Percentiles rank a stretch among this genome's conserved stretches.
Evolutionary conservation across 371 early-diverging fungal genomes (phyloP).

Genomic region (Saksenaea oblongispora): DNA sequence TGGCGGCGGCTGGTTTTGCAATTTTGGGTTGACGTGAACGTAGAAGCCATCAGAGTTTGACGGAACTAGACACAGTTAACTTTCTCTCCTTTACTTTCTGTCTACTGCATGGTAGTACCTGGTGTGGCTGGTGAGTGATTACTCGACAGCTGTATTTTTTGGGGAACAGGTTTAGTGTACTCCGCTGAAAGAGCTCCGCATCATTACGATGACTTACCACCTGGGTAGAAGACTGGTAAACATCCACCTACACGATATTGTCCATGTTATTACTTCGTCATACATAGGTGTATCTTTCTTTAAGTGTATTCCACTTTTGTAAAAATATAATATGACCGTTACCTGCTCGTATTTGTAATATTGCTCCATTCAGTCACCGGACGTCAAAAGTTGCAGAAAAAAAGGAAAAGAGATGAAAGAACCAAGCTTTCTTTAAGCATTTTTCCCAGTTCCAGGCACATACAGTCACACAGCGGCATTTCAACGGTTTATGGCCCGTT

Average conservation of each 20-base stretch:
- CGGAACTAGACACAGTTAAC: neutral
- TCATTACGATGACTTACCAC: neutral
- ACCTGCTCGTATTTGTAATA: neutral
- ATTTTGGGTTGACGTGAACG: constrained; percentile 32
- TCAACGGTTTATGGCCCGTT: neutral
- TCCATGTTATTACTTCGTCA: neutral
- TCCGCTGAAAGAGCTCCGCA: neutral
- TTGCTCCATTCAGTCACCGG: neutral
- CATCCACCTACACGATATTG: neutral
- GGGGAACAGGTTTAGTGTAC: neutral
- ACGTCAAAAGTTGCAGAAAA: neutral
- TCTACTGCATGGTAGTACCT: neutral
- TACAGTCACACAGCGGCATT: constrained; percentile 2
- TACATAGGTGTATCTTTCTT: neutral
- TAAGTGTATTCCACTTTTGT: neutral
- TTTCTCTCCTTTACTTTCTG: neutral
- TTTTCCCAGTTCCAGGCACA: neutral
- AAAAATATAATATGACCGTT: neutral
- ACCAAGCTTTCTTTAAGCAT: neutral
- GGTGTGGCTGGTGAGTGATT: neutral
- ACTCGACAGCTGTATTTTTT: neutral
- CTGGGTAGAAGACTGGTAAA: neutral
- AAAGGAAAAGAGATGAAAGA: neutral
- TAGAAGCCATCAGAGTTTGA: neutral
- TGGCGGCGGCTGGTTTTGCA: constrained; percentile 29